Percentiles rank a stretch among this genome's conserved stretches.
phyloP scores from a whole-genome alignment of 208 protist species.

The Borovskyia barvae region DNA sequence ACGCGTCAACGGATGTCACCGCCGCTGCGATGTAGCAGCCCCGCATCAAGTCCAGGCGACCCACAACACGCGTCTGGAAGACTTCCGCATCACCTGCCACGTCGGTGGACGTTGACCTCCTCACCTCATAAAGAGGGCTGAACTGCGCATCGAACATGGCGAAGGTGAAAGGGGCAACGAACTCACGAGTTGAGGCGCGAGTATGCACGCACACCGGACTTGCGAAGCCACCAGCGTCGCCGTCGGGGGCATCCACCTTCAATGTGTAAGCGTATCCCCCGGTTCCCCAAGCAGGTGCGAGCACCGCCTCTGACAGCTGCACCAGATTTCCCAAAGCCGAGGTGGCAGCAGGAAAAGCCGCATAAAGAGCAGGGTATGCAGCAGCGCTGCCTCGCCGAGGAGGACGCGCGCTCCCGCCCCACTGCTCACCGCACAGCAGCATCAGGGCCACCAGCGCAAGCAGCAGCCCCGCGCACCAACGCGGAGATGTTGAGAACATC shows the following conservation, averaged over 20 bases:
- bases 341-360: neutral
- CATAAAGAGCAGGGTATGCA: neutral
- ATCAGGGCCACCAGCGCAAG: neutral
- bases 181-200: neutral
- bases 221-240: neutral
- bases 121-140: conserved; percentile 15
- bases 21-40: no score
- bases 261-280: conserved; percentile 17
- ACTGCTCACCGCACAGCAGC: neutral
- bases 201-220: conserved; percentile 18
- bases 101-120: neutral
- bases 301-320: conserved; percentile 21
- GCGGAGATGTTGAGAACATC: neutral
- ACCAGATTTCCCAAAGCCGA: conserved; percentile 1
- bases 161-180: conserved; percentile 17
- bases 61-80: neutral
- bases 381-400: no score
- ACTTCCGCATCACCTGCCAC: neutral
- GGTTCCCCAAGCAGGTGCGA: conserved; percentile 20
- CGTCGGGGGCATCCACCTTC: neutral
- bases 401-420: no score
- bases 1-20: neutral
- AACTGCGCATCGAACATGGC: conserved; percentile 24
- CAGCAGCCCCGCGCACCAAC: neutral
- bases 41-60: conserved; percentile 8